Evolutionary conservation across 805 yeast genomes (phyloP).

Genomic region (Schwanniomyces yamadae): DNA sequence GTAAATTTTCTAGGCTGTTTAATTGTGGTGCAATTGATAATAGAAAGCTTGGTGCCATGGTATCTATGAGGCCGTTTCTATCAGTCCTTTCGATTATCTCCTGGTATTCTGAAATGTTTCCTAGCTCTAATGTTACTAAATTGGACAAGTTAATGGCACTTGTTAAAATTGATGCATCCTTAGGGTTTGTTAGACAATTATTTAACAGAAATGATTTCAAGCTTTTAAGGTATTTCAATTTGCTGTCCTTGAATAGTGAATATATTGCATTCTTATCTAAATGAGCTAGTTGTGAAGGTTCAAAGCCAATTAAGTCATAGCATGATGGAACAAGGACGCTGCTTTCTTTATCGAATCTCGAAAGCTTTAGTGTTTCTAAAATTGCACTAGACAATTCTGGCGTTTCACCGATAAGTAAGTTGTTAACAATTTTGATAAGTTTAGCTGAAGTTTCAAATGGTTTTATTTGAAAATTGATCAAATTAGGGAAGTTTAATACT

Average conservation of each 20-base stretch:
- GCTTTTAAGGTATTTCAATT: conserved; percentile 11
- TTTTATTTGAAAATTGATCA: conserved; percentile 31
- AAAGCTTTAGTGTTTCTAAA: conserved; percentile 17
- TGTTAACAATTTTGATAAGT: conserved; percentile 21
- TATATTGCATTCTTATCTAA: conserved; percentile 11
- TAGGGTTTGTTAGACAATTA: conserved; percentile 20
- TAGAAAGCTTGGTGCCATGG: conserved; percentile 20
- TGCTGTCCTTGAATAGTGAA: conserved; percentile 10
- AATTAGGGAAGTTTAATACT: conserved; percentile 21
- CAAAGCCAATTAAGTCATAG: conserved; percentile 12
- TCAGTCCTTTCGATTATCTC: conserved; percentile 8
- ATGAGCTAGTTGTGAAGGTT: conserved; percentile 7
- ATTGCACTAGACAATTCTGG: conserved; percentile 7
- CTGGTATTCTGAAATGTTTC: conserved; percentile 37
- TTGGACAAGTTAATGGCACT: conserved; percentile 18
- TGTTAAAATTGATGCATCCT: conserved; percentile 20
- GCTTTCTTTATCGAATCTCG: conserved; percentile 18
- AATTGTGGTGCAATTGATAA: conserved; percentile 23
- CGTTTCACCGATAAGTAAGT: conserved; percentile 11
- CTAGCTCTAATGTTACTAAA: conserved; percentile 29
- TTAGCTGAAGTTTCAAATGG: conserved; percentile 31
- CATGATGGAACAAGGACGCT: conserved; percentile 16
- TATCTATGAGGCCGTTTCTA: conserved; percentile 7
- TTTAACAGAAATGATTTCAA: conserved; percentile 22
- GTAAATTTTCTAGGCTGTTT: conserved; percentile 22